These are phyloP conservation scores for Acer yangbiense DNA, from an alignment of 345 rosid species.

Conservation along the genomic window DNA sequence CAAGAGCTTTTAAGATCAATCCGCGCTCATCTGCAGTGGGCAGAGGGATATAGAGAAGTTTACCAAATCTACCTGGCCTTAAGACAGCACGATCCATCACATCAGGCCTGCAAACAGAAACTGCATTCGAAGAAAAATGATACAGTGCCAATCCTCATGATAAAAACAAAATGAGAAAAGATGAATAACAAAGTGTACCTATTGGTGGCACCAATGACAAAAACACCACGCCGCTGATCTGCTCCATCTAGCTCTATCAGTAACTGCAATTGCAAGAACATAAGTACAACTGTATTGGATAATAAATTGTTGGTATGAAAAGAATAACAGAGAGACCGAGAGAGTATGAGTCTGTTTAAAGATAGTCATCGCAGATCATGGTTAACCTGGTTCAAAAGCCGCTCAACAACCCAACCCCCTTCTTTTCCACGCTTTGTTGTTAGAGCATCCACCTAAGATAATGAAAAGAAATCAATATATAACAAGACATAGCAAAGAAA, in stretches of 20 bases:
- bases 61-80: slow-evolving; percentile 95
- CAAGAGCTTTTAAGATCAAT: slow-evolving; percentile 72
- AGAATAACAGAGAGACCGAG: neutral
- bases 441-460: slow-evolving; percentile 85
- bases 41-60: slow-evolving; percentile 77
- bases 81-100: slow-evolving; percentile 82
- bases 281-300: neutral
- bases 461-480: slow-evolving; percentile 14
- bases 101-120: slow-evolving; percentile 65
- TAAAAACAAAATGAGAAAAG: neutral
- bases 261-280: slow-evolving; percentile 47
- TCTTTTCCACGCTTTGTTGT: slow-evolving; percentile 88
- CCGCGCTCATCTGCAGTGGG: slow-evolving; percentile 81
- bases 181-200: slow-evolving; percentile 34
- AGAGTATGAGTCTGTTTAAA: slow-evolving; percentile 19
- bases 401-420: slow-evolving; percentile 90
- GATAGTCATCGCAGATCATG: no score
- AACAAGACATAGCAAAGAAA: neutral
- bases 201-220: slow-evolving; percentile 93
- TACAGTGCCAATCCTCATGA: neutral
- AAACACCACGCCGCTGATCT: slow-evolving; percentile 73
- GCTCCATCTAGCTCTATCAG: slow-evolving; percentile 92
- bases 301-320: neutral
- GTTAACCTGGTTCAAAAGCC: slow-evolving; percentile 56
- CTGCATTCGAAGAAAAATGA: slow-evolving; percentile 10